Base-by-base conservation (phyloP, 2,329 filamentous ascomycete species). In the Magnaporthales sp. region DNA sequence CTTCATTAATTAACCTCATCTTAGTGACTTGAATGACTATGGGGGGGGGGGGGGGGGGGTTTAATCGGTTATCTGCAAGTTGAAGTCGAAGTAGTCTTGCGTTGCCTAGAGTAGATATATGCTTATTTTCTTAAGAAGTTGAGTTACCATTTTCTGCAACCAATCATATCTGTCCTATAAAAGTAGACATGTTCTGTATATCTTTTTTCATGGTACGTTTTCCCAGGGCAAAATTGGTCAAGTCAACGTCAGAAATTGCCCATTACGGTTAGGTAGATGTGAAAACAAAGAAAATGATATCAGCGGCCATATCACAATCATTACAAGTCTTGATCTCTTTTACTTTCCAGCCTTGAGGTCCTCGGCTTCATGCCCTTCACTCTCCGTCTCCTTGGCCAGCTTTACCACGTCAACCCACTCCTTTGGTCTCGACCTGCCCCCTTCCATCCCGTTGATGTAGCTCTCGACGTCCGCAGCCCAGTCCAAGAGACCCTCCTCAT, bases 401-500 rank as follows among this genome's bases (percentile, higher is more conserved):
- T 69, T 73, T 54, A 87, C 70, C 24, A 88, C 83, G 76, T 90
- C 86, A 29, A 83, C 78, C 87, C 87, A 90, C 22, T 80, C 81
- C 67, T 74, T 75, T 0, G 86, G 84, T 70, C 79, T 79, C 65
- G 75, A 74, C 64, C 86, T 79, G 0, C 86, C 83, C 0, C 81
- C 83, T 0, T 79, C 76, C 66, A 80, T 79, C 5, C 38, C 66
- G 13, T 67, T 60, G 64, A 89, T 71, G 71, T 86, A 89, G 46
- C 74, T 74, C 75, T 89, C 87, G 0, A 80, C 79, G 67, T 87
- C 84, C 31, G 76, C 77, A 1, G 86, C 88, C 81, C 85, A 89
- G n/a, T 73, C 77, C 31, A 91, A 75, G 69, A 90, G 76, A 71
- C 81, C 79, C 76, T 90, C 87, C 75, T 91, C 88, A 31, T 80